Evolutionary conservation across 2,329 filamentous ascomycete genomes (phyloP), one percentile per base, ranked within the genome.

Genomic region (Penicillium decumbens): DNA sequence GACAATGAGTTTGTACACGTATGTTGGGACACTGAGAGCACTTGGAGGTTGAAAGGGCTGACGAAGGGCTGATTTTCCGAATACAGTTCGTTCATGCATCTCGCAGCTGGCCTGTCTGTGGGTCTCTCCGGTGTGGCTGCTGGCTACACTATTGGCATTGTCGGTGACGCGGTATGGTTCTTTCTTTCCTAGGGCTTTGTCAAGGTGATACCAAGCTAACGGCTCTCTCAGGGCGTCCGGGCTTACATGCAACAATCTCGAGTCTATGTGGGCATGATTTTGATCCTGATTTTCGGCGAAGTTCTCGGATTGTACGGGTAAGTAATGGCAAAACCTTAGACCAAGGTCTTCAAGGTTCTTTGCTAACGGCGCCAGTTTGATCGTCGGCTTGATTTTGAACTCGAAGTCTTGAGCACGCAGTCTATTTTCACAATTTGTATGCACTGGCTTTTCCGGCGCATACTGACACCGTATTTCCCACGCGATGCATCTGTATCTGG

Each of bases 241-340:
- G 85, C 90, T 49, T 97, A 95, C 76, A 95, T 98, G 90, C 83
- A 89, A 65, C 93, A 98, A 73, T 95, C 88, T 43, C 83, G 92
- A 56, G 87, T 98, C 59, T 98, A 96, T 63, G 93, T 98, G 43
- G 93, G 93, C 72, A 97, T 97, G 93, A 92, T 98, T 41, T 76
- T 98, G 64, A 97, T 97, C 61, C 80, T 97, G 56, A 98, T 98
- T 81, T 98, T 98, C 69, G 93, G 89, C 49, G 93, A 98, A 78
- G 93, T 98, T 15, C 71, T 98, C 68, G 93, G 93, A 71, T 84
- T 98, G 28, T 98, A 98, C 66, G 93, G 93, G 89, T 95, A 79
- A 60, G 85, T 60, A 30, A 28, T 40, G n/a, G 15, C 23, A 28
- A 43, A 10, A 10, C 12, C 20, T 29, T 39, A 20, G 33, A 43